These are phyloP conservation scores for Tuber aestivum DNA, from an alignment of 495 filamentous ascomycete species.

Conservation along the genomic window DNA sequence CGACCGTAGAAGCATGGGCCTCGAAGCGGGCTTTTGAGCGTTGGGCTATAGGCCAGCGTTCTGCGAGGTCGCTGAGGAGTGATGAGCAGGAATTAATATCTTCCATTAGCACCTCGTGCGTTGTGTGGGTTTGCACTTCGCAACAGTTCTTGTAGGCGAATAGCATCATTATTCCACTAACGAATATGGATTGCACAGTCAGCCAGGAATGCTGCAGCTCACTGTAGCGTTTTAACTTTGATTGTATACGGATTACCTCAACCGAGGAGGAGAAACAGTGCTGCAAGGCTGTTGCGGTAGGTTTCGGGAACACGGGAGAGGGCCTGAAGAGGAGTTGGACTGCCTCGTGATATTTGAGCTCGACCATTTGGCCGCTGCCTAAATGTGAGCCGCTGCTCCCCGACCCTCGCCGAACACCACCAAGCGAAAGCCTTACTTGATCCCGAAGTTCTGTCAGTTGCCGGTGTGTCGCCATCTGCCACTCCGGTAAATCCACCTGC, in stretches of 20 bases:
- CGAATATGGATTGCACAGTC: slow-evolving; percentile 33
- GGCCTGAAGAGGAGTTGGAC: slow-evolving; percentile 40
- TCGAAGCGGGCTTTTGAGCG: slow-evolving; percentile 29
- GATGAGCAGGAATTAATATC: slow-evolving; percentile 34
- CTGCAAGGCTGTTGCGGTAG: slow-evolving; percentile 14
- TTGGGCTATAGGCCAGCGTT: slow-evolving; percentile 34
- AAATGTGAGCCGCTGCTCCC: slow-evolving; percentile 18
- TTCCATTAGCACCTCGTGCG: slow-evolving; percentile 24
- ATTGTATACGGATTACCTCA: slow-evolving; percentile 38
- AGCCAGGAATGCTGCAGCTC: slow-evolving; percentile 37
- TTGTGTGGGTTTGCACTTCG: slow-evolving; percentile 26
- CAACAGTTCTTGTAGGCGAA: slow-evolving; percentile 17
- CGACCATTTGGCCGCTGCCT: slow-evolving; percentile 31
- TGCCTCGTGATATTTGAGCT: slow-evolving; percentile 40
- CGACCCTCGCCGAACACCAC: slow-evolving; percentile 26
- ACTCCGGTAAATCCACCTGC: slow-evolving; percentile 28
- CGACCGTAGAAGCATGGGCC: slow-evolving; percentile 13
- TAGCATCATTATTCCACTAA: slow-evolving; percentile 35
- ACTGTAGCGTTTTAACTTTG: slow-evolving; percentile 26
- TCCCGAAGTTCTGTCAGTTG: slow-evolving; percentile 35
- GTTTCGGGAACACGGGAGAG: slow-evolving; percentile 27
- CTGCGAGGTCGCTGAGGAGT: slow-evolving; percentile 26
- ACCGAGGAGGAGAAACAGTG: slow-evolving; percentile 35
- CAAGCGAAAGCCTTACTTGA: slow-evolving; percentile 19
- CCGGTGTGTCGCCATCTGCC: slow-evolving; percentile 30